Base-by-base conservation (phyloP, 805 yeast species). In the Naumovozyma baii region DNA sequence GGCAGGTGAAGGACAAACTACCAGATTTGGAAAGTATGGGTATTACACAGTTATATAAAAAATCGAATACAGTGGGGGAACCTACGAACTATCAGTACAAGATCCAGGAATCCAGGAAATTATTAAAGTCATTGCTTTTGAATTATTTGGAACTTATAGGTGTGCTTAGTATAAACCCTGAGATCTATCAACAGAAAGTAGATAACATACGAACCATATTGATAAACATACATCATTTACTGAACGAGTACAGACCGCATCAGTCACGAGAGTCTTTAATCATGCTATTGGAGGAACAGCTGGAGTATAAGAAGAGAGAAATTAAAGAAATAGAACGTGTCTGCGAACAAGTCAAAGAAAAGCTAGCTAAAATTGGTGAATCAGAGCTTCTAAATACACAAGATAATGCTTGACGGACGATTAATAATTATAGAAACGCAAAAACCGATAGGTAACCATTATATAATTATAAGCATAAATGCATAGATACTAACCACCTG, bases 191-290 rank as follows among this genome's bases (percentile, higher is more conserved):
- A 2, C 59, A 62, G 4, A 83, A 85, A 51, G 74, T 87, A 19
- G 95, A 87, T 47, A 77, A 85, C 47, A 75, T 92, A 30, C 74
- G 94, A 46, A 71, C 81, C 12, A 77, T 90, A 9, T 65, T 92
- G 38, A 81, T 90, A 55, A 92, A 92, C 55, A 78, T 92, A 47
- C 96, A 92, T 57, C 97, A 92, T 59, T 65, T 92, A 29, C 64
- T 92, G 42, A 92, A 92, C 58, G 87, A 88, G 38, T 92, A 92
- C 61, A 69, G 98, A 44, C 92, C 96, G 2, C 97, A 92, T 61
- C 98, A 92, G 57, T 82, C 95, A 3, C 70, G 96, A 38, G 98
- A 92, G 53, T 80, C 88, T 37, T 67, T 92, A 47, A 84, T 87
- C 33, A 69, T 85, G 68, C 66, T 82, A 39, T 63, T 85, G 55